Conservation (phyloP, 805 yeast species). For the Candida ficus region DNA sequence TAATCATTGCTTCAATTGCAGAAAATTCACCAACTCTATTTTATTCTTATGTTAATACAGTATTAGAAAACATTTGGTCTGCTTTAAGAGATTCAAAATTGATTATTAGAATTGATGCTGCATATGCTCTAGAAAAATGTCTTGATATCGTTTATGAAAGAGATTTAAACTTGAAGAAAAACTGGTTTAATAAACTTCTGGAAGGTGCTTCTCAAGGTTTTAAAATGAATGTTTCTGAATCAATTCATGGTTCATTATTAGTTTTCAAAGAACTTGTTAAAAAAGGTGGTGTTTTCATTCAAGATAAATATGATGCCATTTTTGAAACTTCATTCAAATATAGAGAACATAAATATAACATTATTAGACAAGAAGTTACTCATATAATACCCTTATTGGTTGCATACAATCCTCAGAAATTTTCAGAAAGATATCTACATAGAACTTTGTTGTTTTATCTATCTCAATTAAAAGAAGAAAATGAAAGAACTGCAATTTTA, state of each 20-base stretch:
- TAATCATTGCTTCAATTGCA: conserved; percentile 79
- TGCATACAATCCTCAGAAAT: conserved; percentile 64
- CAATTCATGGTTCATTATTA: conserved; percentile 81
- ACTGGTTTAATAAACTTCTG: conserved; percentile 70
- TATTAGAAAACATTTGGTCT: conserved; percentile 80
- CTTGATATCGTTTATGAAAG: conserved; percentile 74
- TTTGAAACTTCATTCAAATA: conserved; percentile 70
- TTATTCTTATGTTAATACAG: conserved; percentile 70
- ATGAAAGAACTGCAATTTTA: conserved; percentile 73
- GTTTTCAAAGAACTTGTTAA: conserved; percentile 75
- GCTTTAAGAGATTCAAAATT: conserved; percentile 78
- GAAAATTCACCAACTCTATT: conserved; percentile 81
- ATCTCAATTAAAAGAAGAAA: conserved; percentile 68
- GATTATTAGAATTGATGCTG: conserved; percentile 77
- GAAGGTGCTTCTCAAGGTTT: conserved; percentile 64
- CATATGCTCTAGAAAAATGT: conserved; percentile 72
- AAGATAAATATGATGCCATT: conserved; percentile 66
- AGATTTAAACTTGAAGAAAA: conserved; percentile 61
- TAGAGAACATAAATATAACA: conserved; percentile 70
- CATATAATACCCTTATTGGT: conserved; percentile 81
- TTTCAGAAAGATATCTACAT: conserved; percentile 78
- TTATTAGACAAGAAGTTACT: conserved; percentile 81
- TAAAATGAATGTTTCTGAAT: conserved; percentile 49
- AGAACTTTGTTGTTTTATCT: conserved; percentile 72
- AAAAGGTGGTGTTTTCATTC: conserved; percentile 67